phyloP scores from a whole-genome alignment of 148 eudicot species.

The Nyssa sinensis region DNA sequence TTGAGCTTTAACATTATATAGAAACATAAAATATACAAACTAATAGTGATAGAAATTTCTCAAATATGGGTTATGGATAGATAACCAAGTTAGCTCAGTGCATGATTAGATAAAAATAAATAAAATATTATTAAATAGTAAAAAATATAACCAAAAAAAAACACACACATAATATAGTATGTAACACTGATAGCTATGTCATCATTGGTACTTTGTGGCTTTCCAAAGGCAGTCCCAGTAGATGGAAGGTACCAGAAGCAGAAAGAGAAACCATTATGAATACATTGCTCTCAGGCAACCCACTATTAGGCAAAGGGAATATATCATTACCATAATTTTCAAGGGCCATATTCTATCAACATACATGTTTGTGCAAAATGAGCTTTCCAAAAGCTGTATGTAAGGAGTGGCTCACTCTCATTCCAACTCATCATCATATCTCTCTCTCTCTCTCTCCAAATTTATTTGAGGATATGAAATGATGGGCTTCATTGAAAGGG shows the following conservation, averaged over 20 bases:
- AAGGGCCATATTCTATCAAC: neutral
- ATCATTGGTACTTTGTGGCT: neutral
- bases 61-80: no score
- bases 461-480: neutral
- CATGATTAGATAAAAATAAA: neutral
- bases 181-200: neutral
- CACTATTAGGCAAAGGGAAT: no score
- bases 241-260: neutral
- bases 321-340: no score
- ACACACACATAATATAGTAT: neutral
- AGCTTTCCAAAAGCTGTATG: neutral
- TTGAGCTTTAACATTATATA: no score
- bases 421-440: neutral
- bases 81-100: no score
- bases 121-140: neutral
- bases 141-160: neutral
- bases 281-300: neutral
- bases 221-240: neutral
- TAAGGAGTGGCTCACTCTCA: neutral
- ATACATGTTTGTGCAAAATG: constrained; percentile 10
- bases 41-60: neutral
- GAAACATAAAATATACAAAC: no score
- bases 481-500: constrained; percentile 13
- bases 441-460: neutral
- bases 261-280: neutral